Percentiles rank a stretch among this genome's conserved stretches.
Evolutionary conservation across 2,329 filamentous ascomycete genomes (phyloP).

Genomic region (Trichoderma endophyticum): DNA sequence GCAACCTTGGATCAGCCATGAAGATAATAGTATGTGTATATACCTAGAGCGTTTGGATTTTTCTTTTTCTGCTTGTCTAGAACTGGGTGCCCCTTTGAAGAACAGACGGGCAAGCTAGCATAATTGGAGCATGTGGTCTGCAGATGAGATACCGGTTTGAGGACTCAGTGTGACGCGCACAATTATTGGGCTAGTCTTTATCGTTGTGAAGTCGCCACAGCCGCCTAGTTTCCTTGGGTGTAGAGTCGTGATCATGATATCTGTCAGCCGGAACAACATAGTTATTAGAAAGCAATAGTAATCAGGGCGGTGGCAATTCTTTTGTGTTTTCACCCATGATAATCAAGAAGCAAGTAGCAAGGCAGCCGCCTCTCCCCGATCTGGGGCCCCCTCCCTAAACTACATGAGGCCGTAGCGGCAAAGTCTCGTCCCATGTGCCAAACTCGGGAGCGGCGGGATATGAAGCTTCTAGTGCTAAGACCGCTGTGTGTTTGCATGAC

Average conservation of each 20-base stretch:
- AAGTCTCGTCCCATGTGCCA: not conserved
- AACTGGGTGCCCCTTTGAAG: not conserved
- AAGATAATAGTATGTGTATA: not conserved
- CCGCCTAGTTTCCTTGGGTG: not conserved
- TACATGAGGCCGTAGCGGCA: not conserved
- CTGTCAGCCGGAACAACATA: not conserved
- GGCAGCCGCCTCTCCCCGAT: not conserved
- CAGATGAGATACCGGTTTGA: not conserved
- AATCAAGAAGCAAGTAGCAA: not conserved
- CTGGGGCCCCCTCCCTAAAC: not conserved
- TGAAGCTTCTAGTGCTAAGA: not conserved
- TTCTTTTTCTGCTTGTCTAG: not conserved
- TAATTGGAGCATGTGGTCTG: not conserved
- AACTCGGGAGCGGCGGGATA: constrained; percentile 8
- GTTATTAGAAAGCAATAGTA: not conserved
- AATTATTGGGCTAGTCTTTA: not conserved
- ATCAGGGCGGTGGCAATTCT: not conserved
- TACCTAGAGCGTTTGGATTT: not conserved
- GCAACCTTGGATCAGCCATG: not conserved
- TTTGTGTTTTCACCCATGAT: not conserved
- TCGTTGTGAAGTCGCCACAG: not conserved
- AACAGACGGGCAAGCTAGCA: not conserved
- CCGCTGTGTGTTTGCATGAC: not conserved
- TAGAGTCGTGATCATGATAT: not conserved
- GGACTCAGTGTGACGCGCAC: not conserved